A percentile compares a stretch with the other conserved stretches of the same genome.
These are phyloP conservation scores for Kluyveromyces dobzhanskii DNA, from an alignment of 805 yeast genomes.

Conservation along the genomic window DNA sequence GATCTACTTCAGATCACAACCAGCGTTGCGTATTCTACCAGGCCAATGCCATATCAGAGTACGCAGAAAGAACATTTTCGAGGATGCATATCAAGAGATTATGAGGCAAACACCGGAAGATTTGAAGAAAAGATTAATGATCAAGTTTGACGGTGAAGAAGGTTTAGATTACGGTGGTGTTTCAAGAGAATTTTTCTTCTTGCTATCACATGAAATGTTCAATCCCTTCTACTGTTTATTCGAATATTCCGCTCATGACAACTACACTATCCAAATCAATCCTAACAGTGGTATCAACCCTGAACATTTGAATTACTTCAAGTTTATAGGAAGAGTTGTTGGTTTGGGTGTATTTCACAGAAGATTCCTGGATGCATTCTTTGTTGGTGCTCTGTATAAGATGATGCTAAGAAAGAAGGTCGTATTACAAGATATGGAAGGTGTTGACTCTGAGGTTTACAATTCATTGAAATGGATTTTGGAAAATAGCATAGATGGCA, in stretches of 20 bases:
- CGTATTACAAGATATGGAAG: constrained; percentile 94
- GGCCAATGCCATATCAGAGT: constrained; percentile 99
- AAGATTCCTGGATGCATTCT: constrained; percentile 94
- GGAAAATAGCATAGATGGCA: constrained; percentile 85
- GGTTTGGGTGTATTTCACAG: constrained; percentile 98
- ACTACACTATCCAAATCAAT: constrained; percentile 94
- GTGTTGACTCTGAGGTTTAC: constrained; percentile 96
- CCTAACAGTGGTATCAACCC: constrained; percentile 96
- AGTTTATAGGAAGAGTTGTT: constrained; percentile 95
- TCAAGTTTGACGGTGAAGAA: constrained; percentile 98
- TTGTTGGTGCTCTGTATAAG: constrained; percentile 95
- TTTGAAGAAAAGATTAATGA: constrained; percentile 94
- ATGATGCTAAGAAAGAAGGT: constrained; percentile 96
- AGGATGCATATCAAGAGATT: constrained; percentile 95
- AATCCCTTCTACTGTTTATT: constrained; percentile 96
- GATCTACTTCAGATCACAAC: constrained; percentile 96
- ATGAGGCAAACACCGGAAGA: constrained; percentile 99
- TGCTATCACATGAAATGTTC: constrained; percentile 96
- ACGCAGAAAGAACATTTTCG: constrained; percentile 91
- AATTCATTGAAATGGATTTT: constrained; percentile 92
- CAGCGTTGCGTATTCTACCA: constrained; percentile 91
- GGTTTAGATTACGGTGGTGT: constrained; percentile 99
- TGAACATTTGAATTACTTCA: constrained; percentile 95
- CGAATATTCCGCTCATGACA: constrained; percentile 96
- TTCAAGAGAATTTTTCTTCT: constrained; percentile 93